phyloP scores from a whole-genome alignment of 2,329 filamentous ascomycete genomes.

The Nannizziopsis arthrosporioides region DNA sequence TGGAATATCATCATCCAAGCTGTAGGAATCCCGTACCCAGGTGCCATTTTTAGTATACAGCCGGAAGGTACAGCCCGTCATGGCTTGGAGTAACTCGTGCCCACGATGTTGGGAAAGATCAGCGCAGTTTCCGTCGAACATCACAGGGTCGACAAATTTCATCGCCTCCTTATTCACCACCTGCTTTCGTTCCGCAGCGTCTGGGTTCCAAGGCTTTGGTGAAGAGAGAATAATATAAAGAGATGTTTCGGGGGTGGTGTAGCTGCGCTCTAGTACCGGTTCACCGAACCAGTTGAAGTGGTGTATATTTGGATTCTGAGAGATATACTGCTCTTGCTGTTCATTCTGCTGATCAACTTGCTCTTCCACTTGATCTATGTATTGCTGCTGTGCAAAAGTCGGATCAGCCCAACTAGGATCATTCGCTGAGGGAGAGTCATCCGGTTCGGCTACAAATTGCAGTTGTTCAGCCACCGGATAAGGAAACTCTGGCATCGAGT shows the following conservation, averaged over 20 bases:
- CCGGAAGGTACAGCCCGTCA: slow-evolving; percentile 11
- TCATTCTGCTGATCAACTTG: background rate
- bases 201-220: slow-evolving; percentile 11
- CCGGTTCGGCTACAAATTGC: too few species aligned
- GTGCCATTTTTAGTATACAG: slow-evolving; percentile 13
- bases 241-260: slow-evolving; percentile 15
- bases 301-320: slow-evolving; percentile 9
- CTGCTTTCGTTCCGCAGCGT: background rate
- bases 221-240: slow-evolving; percentile 11
- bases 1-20: slow-evolving; percentile 5
- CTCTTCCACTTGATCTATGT: background rate
- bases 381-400: too few species aligned
- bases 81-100: slow-evolving; percentile 6
- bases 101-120: slow-evolving; percentile 6
- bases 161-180: slow-evolving; percentile 11
- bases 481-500: too few species aligned
- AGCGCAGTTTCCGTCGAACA: slow-evolving; percentile 9
- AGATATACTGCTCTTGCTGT: background rate
- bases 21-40: slow-evolving; percentile 11
- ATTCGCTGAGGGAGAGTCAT: too few species aligned
- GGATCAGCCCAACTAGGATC: too few species aligned
- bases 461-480: too few species aligned
- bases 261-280: slow-evolving; percentile 10
- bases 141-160: slow-evolving; percentile 14
- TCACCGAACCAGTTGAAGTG: slow-evolving; percentile 16